Percentiles rank a stretch among this genome's conserved stretches.
phyloP scores from a whole-genome alignment of 1,284 basidiomycete species.

The Earliella scabrosa region DNA sequence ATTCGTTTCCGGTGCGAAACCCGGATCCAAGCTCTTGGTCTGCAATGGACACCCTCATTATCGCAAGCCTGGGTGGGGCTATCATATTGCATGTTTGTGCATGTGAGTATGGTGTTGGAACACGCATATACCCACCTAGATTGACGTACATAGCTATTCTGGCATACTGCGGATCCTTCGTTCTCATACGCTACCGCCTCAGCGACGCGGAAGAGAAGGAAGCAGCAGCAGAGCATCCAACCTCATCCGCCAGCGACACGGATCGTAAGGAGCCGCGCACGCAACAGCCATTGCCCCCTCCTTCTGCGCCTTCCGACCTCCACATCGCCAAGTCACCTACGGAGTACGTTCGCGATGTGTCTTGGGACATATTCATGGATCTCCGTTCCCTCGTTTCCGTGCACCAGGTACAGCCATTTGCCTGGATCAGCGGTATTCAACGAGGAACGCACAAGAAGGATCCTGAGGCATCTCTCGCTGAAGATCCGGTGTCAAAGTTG shows the following conservation, averaged over 20 bases:
- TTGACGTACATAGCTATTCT: slow-evolving; percentile 29
- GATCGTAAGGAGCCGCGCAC: neutral
- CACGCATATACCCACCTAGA: neutral
- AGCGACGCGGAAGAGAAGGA: slow-evolving; percentile 31
- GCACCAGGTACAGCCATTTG: slow-evolving; percentile 16
- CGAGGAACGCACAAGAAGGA: neutral
- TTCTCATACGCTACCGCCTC: slow-evolving; percentile 39
- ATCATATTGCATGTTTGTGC: slow-evolving; percentile 42
- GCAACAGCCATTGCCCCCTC: neutral
- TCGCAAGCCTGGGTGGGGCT: slow-evolving; percentile 38
- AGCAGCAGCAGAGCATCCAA: neutral
- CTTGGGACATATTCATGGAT: slow-evolving; percentile 5
- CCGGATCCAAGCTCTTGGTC: slow-evolving; percentile 17
- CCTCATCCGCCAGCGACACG: neutral
- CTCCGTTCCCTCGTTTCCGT: slow-evolving; percentile 19
- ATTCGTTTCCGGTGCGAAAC: slow-evolving; percentile 27
- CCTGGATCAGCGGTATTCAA: neutral
- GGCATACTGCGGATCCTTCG: slow-evolving; percentile 39
- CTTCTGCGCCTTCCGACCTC: neutral
- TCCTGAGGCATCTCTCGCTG: neutral
- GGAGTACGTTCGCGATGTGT: neutral
- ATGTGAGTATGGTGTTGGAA: slow-evolving; percentile 26
- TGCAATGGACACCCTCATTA: slow-evolving; percentile 27
- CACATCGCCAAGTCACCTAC: neutral
- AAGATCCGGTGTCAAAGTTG: slow-evolving; percentile 11